Conservation (phyloP, 768 basidiomycete genomes). For the Boletus bicolor region DNA sequence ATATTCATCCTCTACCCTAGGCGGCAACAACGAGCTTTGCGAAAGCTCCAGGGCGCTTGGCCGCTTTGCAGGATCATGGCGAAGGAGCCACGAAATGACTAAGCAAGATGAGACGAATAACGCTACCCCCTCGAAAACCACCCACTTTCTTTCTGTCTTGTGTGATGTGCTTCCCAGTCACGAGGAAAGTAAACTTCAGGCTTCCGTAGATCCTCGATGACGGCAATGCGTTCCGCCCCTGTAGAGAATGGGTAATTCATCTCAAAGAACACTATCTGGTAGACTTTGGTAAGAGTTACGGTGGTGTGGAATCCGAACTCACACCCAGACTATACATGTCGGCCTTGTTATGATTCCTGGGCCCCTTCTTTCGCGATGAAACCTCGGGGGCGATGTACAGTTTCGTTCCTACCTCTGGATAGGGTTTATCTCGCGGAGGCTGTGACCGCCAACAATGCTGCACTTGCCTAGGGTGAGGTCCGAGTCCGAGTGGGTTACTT, state of each 20-base stretch:
- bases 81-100: slow-evolving; percentile 81
- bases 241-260: slow-evolving; percentile 89
- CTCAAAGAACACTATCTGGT: slow-evolving; percentile 92
- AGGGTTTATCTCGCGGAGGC: not conserved
- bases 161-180: slow-evolving; percentile 61
- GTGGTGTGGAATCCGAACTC: slow-evolving; percentile 25
- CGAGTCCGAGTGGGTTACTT: slow-evolving; percentile 43
- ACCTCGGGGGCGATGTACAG: slow-evolving; percentile 95
- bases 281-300: not conserved
- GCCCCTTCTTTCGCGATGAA: slow-evolving; percentile 54
- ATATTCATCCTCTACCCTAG: slow-evolving; percentile 77
- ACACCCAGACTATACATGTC: slow-evolving; percentile 96
- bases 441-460: not conserved
- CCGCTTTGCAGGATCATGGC: slow-evolving; percentile 74
- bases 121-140: slow-evolving; percentile 5
- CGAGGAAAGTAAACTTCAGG: slow-evolving; percentile 73
- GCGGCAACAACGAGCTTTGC: slow-evolving; percentile 73
- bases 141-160: slow-evolving; percentile 69
- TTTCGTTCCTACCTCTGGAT: slow-evolving; percentile 80
- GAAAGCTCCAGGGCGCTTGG: slow-evolving; percentile 83
- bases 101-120: slow-evolving; percentile 1
- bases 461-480: slow-evolving; percentile 73
- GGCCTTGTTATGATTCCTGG: slow-evolving; percentile 82
- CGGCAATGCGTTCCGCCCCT: slow-evolving; percentile 77
- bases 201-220: slow-evolving; percentile 75